Base-by-base conservation (phyloP, 805 yeast species). In the Nakazawaea ishiwadae region DNA sequence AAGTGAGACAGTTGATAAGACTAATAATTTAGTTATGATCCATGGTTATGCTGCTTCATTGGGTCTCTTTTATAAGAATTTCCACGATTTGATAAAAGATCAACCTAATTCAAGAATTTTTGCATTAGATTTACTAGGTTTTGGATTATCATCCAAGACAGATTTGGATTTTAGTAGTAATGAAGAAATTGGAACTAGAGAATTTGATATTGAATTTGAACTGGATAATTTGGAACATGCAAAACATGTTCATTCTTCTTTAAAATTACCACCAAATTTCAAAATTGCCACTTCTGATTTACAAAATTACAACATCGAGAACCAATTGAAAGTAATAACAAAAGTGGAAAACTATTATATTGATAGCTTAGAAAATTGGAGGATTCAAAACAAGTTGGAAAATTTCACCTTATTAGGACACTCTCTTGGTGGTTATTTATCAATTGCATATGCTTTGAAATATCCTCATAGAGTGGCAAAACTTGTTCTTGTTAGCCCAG, bases 351-450 rank as follows among this genome's bases (percentile, higher is more conserved):
- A 65, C 12, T 73, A 77, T 49, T 84, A 81, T 48, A 55, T 74
- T 6, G 73, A 71, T 8, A 73, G 81, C 2, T 56, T 86, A 5
- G 91, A 85, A 39, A 55, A 60, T 5, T 85, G 95, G 93, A 64
- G 93, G 50, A 44, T 42, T 6, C 60, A 51, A 7, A 62, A 72
- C 16, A 66, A 68, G 0, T 56, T 85, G 9, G 70, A 66, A 1
- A 69, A 74, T 46, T 71, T 86, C 30, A 82, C 75, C 51, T 54
- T 86, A 11, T 62, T 85, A 16, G 91, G 88, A 0, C 95, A 86
- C 58, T 84, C 95, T 0, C 78, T 77, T 48, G 95, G 95, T 24
- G 93, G 88, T 0, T 81, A 83, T 51, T 63, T 87, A 62, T 74
- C 86, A 0, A 74, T 75, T 37, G 73, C 80, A 5, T 85, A 82